Percentiles rank a stretch among this genome's conserved stretches.
phyloP scores from a whole-genome alignment of 768 basidiomycete species.

The Hygrocybe coccinea region DNA sequence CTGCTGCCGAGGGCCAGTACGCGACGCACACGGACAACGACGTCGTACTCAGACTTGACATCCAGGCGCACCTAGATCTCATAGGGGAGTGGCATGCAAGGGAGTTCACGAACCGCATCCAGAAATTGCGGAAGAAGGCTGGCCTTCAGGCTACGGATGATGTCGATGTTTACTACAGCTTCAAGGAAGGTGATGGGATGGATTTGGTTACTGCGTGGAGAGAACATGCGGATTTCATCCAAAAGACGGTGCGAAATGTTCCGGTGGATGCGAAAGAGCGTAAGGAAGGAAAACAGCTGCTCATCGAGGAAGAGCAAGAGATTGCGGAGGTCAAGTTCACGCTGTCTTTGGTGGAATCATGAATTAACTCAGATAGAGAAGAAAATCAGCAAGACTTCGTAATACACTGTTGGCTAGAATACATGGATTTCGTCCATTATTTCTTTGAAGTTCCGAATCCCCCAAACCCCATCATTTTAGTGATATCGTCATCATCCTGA shows the following conservation, averaged over 20 bases:
- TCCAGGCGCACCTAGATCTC: slow-evolving; percentile 81
- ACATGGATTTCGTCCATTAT: slow-evolving; percentile 37
- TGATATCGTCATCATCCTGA: slow-evolving; percentile 64
- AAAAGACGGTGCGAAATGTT: slow-evolving; percentile 67
- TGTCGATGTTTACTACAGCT: slow-evolving; percentile 79
- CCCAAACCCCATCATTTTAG: slow-evolving; percentile 84
- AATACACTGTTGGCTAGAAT: slow-evolving; percentile 26
- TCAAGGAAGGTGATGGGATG: slow-evolving; percentile 62
- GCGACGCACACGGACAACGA: slow-evolving; percentile 90
- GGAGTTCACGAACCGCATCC: slow-evolving; percentile 87
- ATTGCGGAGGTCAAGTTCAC: slow-evolving; percentile 73
- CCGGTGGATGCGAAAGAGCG: slow-evolving; percentile 58
- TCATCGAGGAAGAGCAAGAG: slow-evolving; percentile 87
- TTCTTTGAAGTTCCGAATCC: slow-evolving; percentile 88
- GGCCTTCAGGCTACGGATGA: slow-evolving; percentile 94
- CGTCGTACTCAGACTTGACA: slow-evolving; percentile 89
- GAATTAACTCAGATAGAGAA: slow-evolving; percentile 22
- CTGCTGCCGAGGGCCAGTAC: slow-evolving; percentile 55
- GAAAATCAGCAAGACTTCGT: slow-evolving; percentile 19
- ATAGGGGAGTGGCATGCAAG: slow-evolving; percentile 84
- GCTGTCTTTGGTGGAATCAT: slow-evolving; percentile 59
- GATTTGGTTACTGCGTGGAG: slow-evolving; percentile 62
- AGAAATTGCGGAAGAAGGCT: slow-evolving; percentile 93
- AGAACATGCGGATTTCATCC: slow-evolving; percentile 64
- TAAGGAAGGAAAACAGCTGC: slow-evolving; percentile 42